phyloP scores from a whole-genome alignment of 305 asterid genomes.

The Fraxinus latifolia region DNA sequence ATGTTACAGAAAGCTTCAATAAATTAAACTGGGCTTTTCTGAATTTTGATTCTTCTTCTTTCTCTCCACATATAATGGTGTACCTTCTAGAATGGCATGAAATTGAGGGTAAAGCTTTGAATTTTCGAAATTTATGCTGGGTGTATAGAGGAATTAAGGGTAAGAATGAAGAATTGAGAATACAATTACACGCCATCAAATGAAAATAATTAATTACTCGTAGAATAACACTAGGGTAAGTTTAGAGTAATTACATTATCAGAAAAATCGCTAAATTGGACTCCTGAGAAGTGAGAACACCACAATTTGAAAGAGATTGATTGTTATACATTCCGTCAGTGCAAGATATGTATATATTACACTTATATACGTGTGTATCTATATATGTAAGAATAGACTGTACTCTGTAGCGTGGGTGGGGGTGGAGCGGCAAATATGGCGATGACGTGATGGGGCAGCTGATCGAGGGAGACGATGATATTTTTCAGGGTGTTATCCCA shows the following conservation, averaged over 20 bases:
- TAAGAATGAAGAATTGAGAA: conserved; percentile 41
- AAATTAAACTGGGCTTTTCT: conserved; percentile 39
- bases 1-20: conserved; percentile 55
- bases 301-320: not conserved
- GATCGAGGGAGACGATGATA: not conserved
- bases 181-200: conserved; percentile 49
- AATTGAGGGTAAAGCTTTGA: conserved; percentile 35
- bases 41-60: conserved; percentile 36
- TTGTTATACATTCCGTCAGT: not conserved
- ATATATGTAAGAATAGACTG: not conserved
- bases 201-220: conserved; percentile 6
- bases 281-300: not conserved
- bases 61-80: conserved; percentile 21
- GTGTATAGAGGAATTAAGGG: conserved; percentile 27
- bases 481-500: not conserved
- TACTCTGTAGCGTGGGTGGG: not conserved
- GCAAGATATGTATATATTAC: not conserved
- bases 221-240: not conserved
- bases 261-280: not conserved
- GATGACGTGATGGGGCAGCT: not conserved
- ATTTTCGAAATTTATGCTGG: conserved; percentile 31
- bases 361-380: not conserved
- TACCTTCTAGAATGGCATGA: conserved; percentile 29
- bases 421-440: not conserved
- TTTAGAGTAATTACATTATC: conserved; percentile 3